phyloP scores from a whole-genome alignment of 2,329 filamentous ascomycete species.

The Didymella exigua region DNA sequence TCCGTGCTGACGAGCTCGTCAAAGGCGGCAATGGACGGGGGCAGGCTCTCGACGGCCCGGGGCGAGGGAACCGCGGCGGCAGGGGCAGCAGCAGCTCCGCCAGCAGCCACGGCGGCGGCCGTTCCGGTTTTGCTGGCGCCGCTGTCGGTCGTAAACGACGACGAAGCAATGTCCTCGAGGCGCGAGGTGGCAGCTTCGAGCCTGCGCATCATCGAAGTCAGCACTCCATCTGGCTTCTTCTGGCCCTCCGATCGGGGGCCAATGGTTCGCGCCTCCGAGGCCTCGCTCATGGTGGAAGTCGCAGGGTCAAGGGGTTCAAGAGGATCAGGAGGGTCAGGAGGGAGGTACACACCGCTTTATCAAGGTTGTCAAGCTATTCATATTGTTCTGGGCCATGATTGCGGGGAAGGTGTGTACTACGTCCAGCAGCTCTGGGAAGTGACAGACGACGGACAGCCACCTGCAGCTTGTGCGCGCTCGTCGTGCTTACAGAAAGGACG shows the following conservation, averaged over 20 bases:
- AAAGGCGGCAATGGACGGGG: slow-evolving; percentile 81
- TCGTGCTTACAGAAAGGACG: background rate
- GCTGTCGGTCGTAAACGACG: slow-evolving; percentile 63
- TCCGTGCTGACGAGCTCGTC: slow-evolving; percentile 76
- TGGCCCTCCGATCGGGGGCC: slow-evolving; percentile 23
- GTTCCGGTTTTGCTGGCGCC: slow-evolving; percentile 28
- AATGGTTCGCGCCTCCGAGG: slow-evolving; percentile 15
- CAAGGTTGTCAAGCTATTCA: slow-evolving; percentile 95
- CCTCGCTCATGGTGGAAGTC: slow-evolving; percentile 17
- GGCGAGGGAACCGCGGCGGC: slow-evolving; percentile 39
- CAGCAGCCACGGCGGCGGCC: slow-evolving; percentile 36
- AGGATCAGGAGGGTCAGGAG: slow-evolving; percentile 9
- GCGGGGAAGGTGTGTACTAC: slow-evolving; percentile 32
- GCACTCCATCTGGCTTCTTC: slow-evolving; percentile 48
- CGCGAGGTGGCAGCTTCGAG: slow-evolving; percentile 96
- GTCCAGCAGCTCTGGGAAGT: slow-evolving; percentile 33
- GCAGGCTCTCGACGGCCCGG: slow-evolving; percentile 50
- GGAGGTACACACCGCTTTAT: slow-evolving; percentile 83
- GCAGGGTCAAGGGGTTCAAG: slow-evolving; percentile 3
- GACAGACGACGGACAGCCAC: slow-evolving; percentile 30
- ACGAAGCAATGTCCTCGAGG: slow-evolving; percentile 92
- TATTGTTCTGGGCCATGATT: slow-evolving; percentile 76
- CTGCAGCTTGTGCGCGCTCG: slow-evolving; percentile 28
- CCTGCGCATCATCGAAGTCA: slow-evolving; percentile 64
- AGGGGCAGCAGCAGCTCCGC: slow-evolving; percentile 42